Evolutionary conservation across 2,329 filamentous ascomycete species (phyloP).

Genomic region (Aspergillus phoenicis): DNA sequence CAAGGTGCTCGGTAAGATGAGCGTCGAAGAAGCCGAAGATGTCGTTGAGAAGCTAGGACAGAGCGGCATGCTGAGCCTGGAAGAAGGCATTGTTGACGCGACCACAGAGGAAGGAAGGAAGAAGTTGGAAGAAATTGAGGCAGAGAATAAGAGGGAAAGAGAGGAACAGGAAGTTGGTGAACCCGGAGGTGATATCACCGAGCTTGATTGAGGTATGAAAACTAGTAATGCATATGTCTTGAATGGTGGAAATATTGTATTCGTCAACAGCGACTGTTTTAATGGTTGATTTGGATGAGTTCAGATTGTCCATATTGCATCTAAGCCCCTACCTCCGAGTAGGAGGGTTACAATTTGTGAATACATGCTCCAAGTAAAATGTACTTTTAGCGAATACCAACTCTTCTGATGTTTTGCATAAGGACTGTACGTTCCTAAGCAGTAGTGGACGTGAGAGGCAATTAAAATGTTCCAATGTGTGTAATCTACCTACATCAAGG

Average conservation of each 20-base stretch:
- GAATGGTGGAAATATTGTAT: background rate
- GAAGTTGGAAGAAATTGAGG: constrained; percentile 74
- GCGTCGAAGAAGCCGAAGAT: constrained; percentile 82
- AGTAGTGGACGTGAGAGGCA: background rate
- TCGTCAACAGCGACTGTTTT: background rate
- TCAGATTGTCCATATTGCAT: background rate
- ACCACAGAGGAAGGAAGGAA: constrained; percentile 84
- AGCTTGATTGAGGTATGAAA: constrained; percentile 32
- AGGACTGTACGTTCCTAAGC: background rate
- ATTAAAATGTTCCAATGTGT: constrained; percentile 11
- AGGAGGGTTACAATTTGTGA: background rate
- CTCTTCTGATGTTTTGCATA: background rate
- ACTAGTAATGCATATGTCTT: background rate
- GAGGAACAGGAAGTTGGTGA: constrained; percentile 53
- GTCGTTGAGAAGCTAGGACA: constrained; percentile 78
- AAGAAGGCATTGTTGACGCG: constrained; percentile 92
- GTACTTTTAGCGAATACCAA: background rate
- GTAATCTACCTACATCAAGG: constrained; percentile 26
- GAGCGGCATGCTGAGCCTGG: constrained; percentile 85
- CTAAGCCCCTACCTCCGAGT: background rate
- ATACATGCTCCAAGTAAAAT: background rate
- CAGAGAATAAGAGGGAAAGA: constrained; percentile 46
- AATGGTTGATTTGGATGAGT: background rate
- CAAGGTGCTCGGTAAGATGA: constrained; percentile 84
- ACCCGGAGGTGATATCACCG: constrained; percentile 53